These are phyloP conservation scores for Pseudogymnoascus sp. DNA, from an alignment of 2,329 filamentous ascomycete genomes.

Conservation along the genomic window DNA sequence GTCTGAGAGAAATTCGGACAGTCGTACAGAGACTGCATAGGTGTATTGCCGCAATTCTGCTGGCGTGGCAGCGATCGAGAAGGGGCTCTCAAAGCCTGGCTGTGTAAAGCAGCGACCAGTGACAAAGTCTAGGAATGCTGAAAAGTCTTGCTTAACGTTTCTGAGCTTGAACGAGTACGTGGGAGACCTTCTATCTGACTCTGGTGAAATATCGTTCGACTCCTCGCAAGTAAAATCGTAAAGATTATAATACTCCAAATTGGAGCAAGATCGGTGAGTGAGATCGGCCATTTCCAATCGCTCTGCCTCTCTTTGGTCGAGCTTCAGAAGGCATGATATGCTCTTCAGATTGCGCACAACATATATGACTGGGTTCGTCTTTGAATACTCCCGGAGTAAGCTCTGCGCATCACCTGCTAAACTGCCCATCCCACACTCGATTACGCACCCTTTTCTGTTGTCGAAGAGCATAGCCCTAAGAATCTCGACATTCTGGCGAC, in stretches of 20 bases:
- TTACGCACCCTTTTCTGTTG: conserved; percentile 51
- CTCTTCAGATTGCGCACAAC: conserved; percentile 56
- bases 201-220: conserved; percentile 3
- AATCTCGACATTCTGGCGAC: conserved; percentile 52
- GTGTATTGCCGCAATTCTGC: conserved; percentile 53
- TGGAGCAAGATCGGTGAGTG: conserved; percentile 54
- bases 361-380: conserved; percentile 60
- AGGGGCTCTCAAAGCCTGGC: conserved; percentile 47
- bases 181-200: conserved; percentile 22
- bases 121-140: conserved; percentile 47
- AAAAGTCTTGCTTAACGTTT: conserved; percentile 48
- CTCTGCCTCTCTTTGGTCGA: conserved; percentile 49
- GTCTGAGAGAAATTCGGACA: conserved; percentile 45
- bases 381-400: conserved; percentile 52
- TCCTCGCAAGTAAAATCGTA: conserved; percentile 44
- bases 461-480: conserved; percentile 49
- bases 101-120: conserved; percentile 35
- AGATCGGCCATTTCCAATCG: conserved; percentile 52
- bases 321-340: conserved; percentile 54
- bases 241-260: conserved; percentile 69
- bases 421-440: conserved; percentile 57
- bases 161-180: conserved; percentile 38
- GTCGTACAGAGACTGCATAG: conserved; percentile 53
- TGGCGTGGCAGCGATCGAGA: conserved; percentile 47
- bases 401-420: conserved; percentile 57